phyloP scores from a whole-genome alignment of 495 filamentous ascomycete species.

The Daldinia loculata region DNA sequence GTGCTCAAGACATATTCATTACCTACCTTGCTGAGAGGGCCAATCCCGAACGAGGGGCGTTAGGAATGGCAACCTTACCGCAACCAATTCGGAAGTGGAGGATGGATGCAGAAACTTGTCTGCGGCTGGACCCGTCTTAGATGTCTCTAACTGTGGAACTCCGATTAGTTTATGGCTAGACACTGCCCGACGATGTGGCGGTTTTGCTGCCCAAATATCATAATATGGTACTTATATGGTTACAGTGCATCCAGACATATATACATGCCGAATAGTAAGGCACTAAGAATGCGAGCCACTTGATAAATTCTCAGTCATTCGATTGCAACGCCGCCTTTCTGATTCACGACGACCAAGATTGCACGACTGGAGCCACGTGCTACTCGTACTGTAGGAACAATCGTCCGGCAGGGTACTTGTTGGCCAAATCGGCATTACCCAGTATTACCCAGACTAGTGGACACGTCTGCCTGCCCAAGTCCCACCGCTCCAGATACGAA shows the following conservation, averaged over 20 bases:
- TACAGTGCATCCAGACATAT: conserved; percentile 27
- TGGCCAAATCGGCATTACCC: conserved; percentile 33
- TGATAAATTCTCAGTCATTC: conserved; percentile 29
- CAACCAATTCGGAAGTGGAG: conserved; percentile 26
- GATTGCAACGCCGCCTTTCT: conserved; percentile 28
- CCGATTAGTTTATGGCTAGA: conserved; percentile 28
- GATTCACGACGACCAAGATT: conserved; percentile 26
- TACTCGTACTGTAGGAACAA: conserved; percentile 38
- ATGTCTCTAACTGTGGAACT: conserved; percentile 33
- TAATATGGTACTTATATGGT: conserved; percentile 29
- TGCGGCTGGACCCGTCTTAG: conserved; percentile 36
- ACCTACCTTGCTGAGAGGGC: conserved; percentile 14
- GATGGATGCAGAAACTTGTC: conserved; percentile 33
- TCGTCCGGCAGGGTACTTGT: conserved; percentile 23
- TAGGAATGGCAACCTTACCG: conserved; percentile 32
- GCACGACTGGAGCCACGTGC: conserved; percentile 47
- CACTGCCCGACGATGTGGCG: conserved; percentile 35
- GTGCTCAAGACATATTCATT: conserved; percentile 20
- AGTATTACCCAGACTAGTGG: conserved; percentile 33
- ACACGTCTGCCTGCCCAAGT: conserved; percentile 44
- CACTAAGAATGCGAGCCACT: conserved; percentile 30
- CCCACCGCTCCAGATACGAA: conserved; percentile 42
- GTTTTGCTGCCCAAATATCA: conserved; percentile 42
- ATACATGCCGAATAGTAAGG: conserved; percentile 29
- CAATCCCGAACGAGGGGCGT: conserved; percentile 33